Base-by-base conservation (phyloP, 139 green algal genomes). In the Tetraselmis chui region DNA sequence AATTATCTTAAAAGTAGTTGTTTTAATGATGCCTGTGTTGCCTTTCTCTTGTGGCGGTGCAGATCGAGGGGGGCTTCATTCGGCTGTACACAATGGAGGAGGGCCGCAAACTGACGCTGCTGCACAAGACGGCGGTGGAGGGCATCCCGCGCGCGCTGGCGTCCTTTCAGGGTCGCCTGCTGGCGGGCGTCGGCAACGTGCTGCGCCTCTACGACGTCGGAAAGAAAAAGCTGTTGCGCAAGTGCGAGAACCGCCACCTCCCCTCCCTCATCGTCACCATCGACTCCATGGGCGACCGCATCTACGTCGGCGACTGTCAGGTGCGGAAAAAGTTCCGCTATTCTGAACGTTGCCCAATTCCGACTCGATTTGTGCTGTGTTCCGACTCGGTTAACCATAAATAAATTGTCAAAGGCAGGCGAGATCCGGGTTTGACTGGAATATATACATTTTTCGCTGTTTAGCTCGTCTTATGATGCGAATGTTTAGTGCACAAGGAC, bases 191-290 rank as follows among this genome's bases (percentile, higher is more conserved):
- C 22, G 95, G 94, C 74, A 88, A 90, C 79, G 84, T 89, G 28
- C 88, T 99, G 76, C 90, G 95, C 22, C 81, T 99, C 75, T 98
- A 97, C 80, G 97, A 99, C 75, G 79, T 97, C 32, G 97, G 97
- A 82, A 97, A 97, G 87, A 97, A 98, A 89, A 97, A 97, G 89
- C 88, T 99, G 81, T 93, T 99, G 84, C 89, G 95, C 29, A 99
- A 99, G 91, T 97, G 92, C 84, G 97, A 99, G 88, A 95, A 95
- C 89, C 82, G 89, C 76, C 79, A 90, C 80, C 85, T 98, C 74
- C 95, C 95, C 30, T 93, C 90, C 79, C 87, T 90, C 29, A 93
- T 97, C 77, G 84, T 84, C n/a, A 91, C 75, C 23, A 88, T 99
- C 29, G 75, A 85, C 5, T 83, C 87, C 59, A 84, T 88, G 32